These are phyloP conservation scores for Exophiala xenobiotica DNA, from an alignment of 2,329 filamentous ascomycete genomes.

Conservation along the genomic window DNA sequence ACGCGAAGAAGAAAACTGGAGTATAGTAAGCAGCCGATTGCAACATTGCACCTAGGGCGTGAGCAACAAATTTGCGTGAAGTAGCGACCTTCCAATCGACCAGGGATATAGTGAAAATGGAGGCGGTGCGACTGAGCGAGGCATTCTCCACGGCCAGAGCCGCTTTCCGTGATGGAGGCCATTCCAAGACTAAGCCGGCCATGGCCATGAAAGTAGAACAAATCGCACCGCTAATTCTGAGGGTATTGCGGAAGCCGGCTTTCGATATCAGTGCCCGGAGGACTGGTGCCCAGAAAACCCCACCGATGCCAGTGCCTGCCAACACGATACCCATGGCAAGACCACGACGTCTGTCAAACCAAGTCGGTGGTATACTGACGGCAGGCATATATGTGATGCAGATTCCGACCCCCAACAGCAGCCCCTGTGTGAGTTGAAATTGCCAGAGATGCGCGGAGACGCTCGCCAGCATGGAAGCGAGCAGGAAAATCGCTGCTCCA, in stretches of 20 bases:
- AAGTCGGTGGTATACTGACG: constrained; percentile 58
- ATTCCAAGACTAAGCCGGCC: constrained; percentile 30
- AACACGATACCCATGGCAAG: constrained; percentile 61
- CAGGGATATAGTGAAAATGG: too few relatives aligned
- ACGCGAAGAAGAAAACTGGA: constrained; percentile 40
- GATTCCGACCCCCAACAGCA: constrained; percentile 62
- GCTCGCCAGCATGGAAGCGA: constrained; percentile 36
- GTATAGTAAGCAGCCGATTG: constrained; percentile 40
- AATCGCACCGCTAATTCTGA: constrained; percentile 36
- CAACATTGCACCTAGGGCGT: constrained; percentile 36
- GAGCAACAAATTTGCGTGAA: constrained; percentile 36
- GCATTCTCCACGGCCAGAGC: too few relatives aligned
- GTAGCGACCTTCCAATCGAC: too few relatives aligned
- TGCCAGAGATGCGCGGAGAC: constrained; percentile 46
- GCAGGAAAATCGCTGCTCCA: constrained; percentile 37
- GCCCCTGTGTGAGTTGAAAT: constrained; percentile 48
- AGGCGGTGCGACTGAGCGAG: too few relatives aligned
- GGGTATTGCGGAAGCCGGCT: constrained; percentile 39
- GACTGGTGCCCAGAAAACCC: constrained; percentile 51
- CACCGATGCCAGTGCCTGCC: constrained; percentile 59
- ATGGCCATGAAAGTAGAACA: constrained; percentile 31
- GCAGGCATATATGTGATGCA: constrained; percentile 59
- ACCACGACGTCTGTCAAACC: constrained; percentile 58
- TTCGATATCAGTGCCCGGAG: constrained; percentile 24
- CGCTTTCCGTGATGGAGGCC: too few relatives aligned